Conservation (phyloP, 371 early-diverging fungal genomes). For the Mucor ambiguus region DNA sequence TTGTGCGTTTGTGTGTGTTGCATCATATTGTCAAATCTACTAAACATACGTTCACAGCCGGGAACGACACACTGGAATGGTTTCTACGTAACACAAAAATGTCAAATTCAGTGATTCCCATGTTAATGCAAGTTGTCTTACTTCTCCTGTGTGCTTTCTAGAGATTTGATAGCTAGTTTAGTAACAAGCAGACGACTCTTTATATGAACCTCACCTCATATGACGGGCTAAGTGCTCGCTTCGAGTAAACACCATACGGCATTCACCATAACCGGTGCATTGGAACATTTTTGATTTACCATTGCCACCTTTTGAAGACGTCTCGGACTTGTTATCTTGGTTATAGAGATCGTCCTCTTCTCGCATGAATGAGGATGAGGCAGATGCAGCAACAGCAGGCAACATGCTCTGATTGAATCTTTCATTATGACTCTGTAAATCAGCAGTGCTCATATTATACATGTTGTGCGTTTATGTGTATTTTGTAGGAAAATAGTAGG, state of each 20-base stretch:
- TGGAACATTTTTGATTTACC: constrained; percentile 36
- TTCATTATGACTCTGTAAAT: constrained; percentile 14
- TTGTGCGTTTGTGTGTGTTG: constrained; percentile 60
- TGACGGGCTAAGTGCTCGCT: constrained; percentile 55
- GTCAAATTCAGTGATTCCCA: neutral
- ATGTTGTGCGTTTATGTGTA: neutral
- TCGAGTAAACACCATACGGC: constrained; percentile 57
- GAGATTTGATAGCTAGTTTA: neutral
- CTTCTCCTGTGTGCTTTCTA: constrained; percentile 62
- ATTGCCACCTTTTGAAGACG: constrained; percentile 5
- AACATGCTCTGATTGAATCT: neutral
- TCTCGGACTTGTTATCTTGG: constrained; percentile 16
- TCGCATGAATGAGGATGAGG: neutral
- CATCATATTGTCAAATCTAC: constrained; percentile 64
- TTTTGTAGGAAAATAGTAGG: constrained; percentile 4
- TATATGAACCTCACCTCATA: constrained; percentile 20
- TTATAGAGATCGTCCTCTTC: constrained; percentile 18
- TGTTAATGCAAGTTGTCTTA: constrained; percentile 9
- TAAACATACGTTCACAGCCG: constrained; percentile 54
- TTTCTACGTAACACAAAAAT: constrained; percentile 31
- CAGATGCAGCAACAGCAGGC: neutral
- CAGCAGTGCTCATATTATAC: constrained; percentile 14
- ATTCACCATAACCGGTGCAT: constrained; percentile 56
- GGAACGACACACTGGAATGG: constrained; percentile 56
- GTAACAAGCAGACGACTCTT: neutral